These are phyloP conservation scores for Cryphonectria naterciae DNA, from an alignment of 2,329 filamentous ascomycete genomes.

Conservation along the genomic window DNA sequence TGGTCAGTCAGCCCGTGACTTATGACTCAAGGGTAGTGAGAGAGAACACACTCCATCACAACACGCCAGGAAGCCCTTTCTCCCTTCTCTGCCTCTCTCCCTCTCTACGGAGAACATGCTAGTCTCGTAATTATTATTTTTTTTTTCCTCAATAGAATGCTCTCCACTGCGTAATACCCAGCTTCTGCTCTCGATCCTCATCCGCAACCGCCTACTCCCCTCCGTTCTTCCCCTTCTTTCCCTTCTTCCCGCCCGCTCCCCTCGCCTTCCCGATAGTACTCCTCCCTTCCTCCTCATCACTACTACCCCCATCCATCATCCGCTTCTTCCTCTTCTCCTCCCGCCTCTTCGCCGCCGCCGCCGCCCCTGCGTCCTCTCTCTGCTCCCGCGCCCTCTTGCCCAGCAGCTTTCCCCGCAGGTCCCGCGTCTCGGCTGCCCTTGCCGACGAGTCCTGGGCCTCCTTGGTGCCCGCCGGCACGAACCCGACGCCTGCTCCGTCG, in stretches of 20 bases:
- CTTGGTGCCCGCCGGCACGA: constrained; percentile 35
- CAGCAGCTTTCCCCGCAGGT: constrained; percentile 40
- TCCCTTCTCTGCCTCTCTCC: no score
- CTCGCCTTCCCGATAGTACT: constrained; percentile 35
- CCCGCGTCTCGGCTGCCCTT: constrained; percentile 34
- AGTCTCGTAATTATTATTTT: no score
- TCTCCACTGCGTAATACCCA: no score
- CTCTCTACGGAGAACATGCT: not conserved
- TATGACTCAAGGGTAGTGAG: not conserved
- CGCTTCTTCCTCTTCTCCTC: constrained; percentile 39
- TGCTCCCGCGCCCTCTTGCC: constrained; percentile 32
- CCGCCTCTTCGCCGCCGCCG: constrained; percentile 37
- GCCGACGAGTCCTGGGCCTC: constrained; percentile 31
- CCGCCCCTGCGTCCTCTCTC: constrained; percentile 34
- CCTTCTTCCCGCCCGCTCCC: constrained; percentile 22
- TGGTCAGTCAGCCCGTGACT: not conserved
- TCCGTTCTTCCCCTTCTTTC: not conserved
- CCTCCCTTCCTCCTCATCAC: constrained; percentile 40
- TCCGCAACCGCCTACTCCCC: not conserved
- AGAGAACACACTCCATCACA: not conserved
- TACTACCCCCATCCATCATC: constrained; percentile 49
- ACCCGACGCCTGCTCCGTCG: constrained; percentile 49
- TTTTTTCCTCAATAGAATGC: not conserved
- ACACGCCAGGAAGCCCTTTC: not conserved
- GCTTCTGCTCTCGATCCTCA: not conserved